Evolutionary conservation across 352 stramenopile species (phyloP), one percentile per base, ranked within the genome.

Genomic region (Thalassiosira ordinaria): DNA sequence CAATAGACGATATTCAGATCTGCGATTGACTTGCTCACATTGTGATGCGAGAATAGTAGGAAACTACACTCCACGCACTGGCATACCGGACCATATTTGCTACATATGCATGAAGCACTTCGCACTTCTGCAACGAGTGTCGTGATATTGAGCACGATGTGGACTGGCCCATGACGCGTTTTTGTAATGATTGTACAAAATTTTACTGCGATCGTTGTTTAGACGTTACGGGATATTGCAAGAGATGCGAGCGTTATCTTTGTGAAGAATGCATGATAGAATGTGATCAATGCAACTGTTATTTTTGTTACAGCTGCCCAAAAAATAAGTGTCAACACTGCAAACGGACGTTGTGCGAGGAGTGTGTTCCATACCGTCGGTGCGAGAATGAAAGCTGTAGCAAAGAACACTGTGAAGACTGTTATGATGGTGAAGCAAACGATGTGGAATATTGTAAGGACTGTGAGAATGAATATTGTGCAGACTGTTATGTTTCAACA

Each of bases 391-490:
- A 47, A 7, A 1, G 1, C 13, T 47, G 39, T 16, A 2, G 18
- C 39, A 47, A 47, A 47, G 13, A 16, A n/a, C 39, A 47, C 39
- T 47, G 39, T 11, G 11, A 41, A 11, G 33, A 41, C 11, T 41
- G 33, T 41, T 41, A 11, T 41, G 33, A 41, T 41, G 33, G 11
- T 11, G 33, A 41, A 41, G 33, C 5, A 5, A 5, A 41, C 33
- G 33, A 41, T 47, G 39, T 47, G 39, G 39, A 47, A 47, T 47
- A 16, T n/a, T n/a, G n/a, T n/a, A n/a, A n/a, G n/a, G n/a, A n/a
- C n/a, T n/a, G n/a, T n/a, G n/a, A n/a, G n/a, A n/a, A n/a, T n/a
- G n/a, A n/a, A n/a, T n/a, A n/a, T n/a, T n/a, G n/a, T n/a, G n/a
- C n/a, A n/a, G n/a, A n/a, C n/a, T n/a, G n/a, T n/a, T n/a, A n/a